Evolutionary conservation across 2,329 filamentous ascomycete genomes (phyloP), one percentile per base, ranked within the genome.

Genomic region (Sporothrix brasiliensis): DNA sequence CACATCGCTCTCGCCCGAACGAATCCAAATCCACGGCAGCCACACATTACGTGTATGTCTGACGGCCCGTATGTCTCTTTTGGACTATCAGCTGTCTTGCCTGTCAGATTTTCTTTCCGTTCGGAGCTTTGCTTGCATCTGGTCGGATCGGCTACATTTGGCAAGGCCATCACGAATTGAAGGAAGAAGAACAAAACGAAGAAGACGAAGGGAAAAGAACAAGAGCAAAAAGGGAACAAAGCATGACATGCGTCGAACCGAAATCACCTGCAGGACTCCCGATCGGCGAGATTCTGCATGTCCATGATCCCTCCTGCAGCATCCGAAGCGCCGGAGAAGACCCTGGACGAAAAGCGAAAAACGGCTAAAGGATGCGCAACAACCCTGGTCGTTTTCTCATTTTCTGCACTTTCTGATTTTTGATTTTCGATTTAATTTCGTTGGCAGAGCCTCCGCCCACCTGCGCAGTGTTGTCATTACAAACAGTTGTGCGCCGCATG

Each of bases 241-340:
- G 44, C 44, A 49, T 3, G 44, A 49, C 16, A 47, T 34, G 6
- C 6, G 34, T 7, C 34, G 7, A 34, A 34, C 34, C 5, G 34
- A 34, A 34, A 34, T 56, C 53, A 34, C 53, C 56, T 44, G 10
- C 9, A 61, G 41, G 34, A 21, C 58, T 11, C 39, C 58, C 58
- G 21, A 47, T 34, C 41, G 58, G 39, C 58, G 41, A 63, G 58
- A 27, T 27, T 14, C 39, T 47, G 30, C 58, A 44, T 63, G 58
- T 16, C 54, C 54, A 21, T 58, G 39, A n/a, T 24, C 58, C 58
- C 39, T 50, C 24, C 14, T 65, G 61, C 44, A 65, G 61, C 61
- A 65, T 65, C 27, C 41, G 47, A 34, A 65, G 61, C 61, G 44
- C 44, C 61, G 44, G 61, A 50, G 61, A 21, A 65, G 61, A 65